A percentile compares a stretch with the other conserved stretches of the same genome.
Conservation (phyloP, 495 filamentous ascomycete species). For the Aspergillus asperescens region DNA sequence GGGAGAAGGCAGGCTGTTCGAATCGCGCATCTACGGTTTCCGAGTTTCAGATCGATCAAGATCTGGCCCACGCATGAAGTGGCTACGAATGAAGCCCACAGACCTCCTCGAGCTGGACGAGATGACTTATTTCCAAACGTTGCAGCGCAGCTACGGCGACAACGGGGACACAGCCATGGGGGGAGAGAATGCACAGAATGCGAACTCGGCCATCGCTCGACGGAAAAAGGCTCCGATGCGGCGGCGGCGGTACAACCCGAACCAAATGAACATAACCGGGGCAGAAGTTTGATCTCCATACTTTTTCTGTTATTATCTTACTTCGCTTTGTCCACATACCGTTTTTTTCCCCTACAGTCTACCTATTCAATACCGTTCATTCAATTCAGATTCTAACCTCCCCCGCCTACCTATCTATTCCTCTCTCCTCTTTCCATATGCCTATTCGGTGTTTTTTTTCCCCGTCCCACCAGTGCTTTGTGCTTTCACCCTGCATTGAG, state of each 20-base stretch:
- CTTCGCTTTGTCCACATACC: neutral
- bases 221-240: slow-evolving; percentile 51
- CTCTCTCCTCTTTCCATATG: slow-evolving; percentile 9
- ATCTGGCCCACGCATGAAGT: slow-evolving; percentile 91
- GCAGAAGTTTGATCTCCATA: slow-evolving; percentile 27
- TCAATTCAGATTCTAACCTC: neutral
- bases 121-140: slow-evolving; percentile 46
- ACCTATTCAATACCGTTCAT: neutral
- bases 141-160: slow-evolving; percentile 41
- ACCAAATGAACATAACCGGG: slow-evolving; percentile 37
- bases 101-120: slow-evolving; percentile 83
- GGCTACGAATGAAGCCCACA: slow-evolving; percentile 78
- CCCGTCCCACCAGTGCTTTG: neutral
- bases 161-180: slow-evolving; percentile 45
- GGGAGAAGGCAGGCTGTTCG: slow-evolving; percentile 78
- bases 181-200: slow-evolving; percentile 27
- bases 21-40: slow-evolving; percentile 95
- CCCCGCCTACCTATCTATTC: slow-evolving; percentile 16
- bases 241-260: slow-evolving; percentile 37
- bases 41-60: slow-evolving; percentile 80
- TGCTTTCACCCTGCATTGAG: slow-evolving; percentile 20
- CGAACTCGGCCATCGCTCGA: slow-evolving; percentile 30
- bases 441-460: too few relatives aligned
- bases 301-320: neutral
- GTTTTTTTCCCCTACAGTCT: neutral